Percentiles rank a stretch among this genome's conserved stretches.
Evolutionary conservation across 2,329 filamentous ascomycete species (phyloP).

Genomic region (Penicillium paneum): DNA sequence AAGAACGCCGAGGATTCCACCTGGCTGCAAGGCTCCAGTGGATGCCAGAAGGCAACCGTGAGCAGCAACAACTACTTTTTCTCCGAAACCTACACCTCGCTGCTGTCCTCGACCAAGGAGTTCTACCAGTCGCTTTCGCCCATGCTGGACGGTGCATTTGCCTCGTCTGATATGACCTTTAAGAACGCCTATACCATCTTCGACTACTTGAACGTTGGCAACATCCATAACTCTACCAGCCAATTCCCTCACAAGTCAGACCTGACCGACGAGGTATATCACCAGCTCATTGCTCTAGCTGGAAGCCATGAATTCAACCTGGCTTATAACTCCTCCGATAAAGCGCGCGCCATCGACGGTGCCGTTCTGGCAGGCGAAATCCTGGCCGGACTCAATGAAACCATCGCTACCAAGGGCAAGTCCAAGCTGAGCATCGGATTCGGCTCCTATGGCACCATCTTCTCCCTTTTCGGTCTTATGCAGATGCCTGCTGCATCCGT

Average conservation of each 20-base stretch:
- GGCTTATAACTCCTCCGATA: conserved; percentile 65
- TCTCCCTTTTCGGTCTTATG: conserved; percentile 60
- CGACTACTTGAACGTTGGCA: conserved; percentile 61
- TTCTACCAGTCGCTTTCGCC: conserved; percentile 55
- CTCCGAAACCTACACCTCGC: conserved; percentile 49
- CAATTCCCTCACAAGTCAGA: conserved; percentile 59
- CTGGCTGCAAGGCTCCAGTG: conserved; percentile 58
- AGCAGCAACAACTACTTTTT: conserved; percentile 60
- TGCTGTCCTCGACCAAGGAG: conserved; percentile 49
- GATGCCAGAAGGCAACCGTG: conserved; percentile 53
- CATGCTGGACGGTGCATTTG: conserved; percentile 53
- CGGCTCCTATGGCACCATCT: conserved; percentile 60
- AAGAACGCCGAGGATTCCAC: conserved; percentile 57
- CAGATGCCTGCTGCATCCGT: conserved; percentile 49
- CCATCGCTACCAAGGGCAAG: conserved; percentile 37
- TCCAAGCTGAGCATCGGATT: conserved; percentile 54
- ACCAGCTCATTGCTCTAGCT: conserved; percentile 69
- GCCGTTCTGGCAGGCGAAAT: conserved; percentile 65
- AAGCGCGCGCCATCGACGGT: conserved; percentile 52
- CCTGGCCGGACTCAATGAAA: conserved; percentile 46
- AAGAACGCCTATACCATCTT: conserved; percentile 66
- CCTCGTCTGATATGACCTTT: conserved; percentile 49
- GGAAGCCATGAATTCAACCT: conserved; percentile 78
- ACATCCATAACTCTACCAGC: conserved; percentile 57
- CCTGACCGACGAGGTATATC: conserved; percentile 58